These are phyloP conservation scores for Musa acuminata DNA, from an alignment of 176 grass and related monocot genomes.

Conservation along the genomic window DNA sequence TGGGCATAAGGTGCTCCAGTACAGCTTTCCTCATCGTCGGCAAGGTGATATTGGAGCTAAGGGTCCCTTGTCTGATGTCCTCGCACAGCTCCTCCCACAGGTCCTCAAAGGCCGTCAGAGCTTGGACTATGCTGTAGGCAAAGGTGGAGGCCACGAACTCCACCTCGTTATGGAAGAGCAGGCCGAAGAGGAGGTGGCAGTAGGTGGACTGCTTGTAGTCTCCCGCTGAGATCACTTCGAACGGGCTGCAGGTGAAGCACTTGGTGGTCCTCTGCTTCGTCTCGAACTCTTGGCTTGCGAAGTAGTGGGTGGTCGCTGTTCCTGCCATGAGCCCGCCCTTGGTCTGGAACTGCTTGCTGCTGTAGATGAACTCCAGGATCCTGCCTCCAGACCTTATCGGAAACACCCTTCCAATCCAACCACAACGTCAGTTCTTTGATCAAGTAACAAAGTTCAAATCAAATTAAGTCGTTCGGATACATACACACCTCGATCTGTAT, in stretches of 20 bases:
- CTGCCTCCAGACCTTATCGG: slow-evolving; percentile 14
- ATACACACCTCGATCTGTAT: slow-evolving; percentile 13
- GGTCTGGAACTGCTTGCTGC: slow-evolving; percentile 26
- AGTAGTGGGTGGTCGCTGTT: slow-evolving; percentile 26
- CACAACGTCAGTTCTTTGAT: neutral
- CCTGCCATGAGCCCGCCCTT: slow-evolving; percentile 6
- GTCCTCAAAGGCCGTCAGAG: slow-evolving; percentile 10
- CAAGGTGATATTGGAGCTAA: slow-evolving; percentile 3
- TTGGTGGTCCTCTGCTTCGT: slow-evolving; percentile 14
- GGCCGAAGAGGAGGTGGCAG: slow-evolving; percentile 29
- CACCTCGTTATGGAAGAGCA: slow-evolving; percentile 10
- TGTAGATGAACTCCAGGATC: slow-evolving; percentile 26
- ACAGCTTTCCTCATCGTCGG: slow-evolving; percentile 13
- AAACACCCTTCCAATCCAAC: neutral
- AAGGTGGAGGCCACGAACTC: slow-evolving; percentile 26
- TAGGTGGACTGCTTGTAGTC: slow-evolving; percentile 29
- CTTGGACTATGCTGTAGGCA: slow-evolving; percentile 26
- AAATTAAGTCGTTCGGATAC: neutral
- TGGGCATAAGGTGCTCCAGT: neutral
- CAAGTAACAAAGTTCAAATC: neutral
- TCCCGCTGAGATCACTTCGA: slow-evolving; percentile 12
- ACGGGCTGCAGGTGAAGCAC: slow-evolving; percentile 23
- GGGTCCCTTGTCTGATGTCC: slow-evolving; percentile 10
- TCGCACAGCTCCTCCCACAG: slow-evolving; percentile 24
- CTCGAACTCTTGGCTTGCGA: slow-evolving; percentile 23